A percentile compares a stretch with the other conserved stretches of the same genome.
Evolutionary conservation across 306 rosid genomes (phyloP).

Genomic region (Luffa aegyptiaca): DNA sequence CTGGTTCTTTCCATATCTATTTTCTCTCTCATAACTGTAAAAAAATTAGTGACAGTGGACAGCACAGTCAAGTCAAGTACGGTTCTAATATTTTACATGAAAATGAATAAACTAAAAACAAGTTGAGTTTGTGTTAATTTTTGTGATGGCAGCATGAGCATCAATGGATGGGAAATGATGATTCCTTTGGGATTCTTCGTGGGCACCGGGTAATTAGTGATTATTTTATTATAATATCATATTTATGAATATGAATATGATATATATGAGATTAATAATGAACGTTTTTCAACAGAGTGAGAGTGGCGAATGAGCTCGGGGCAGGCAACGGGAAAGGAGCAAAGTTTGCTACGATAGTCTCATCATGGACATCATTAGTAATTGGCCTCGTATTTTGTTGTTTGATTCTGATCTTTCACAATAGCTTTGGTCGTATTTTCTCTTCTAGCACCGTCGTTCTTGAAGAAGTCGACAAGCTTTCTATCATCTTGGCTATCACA

Average conservation of each 20-base stretch:
- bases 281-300: background rate
- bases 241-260: background rate
- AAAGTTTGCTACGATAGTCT: background rate
- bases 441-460: background rate
- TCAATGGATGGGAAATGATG: background rate
- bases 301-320: background rate
- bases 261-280: background rate
- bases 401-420: background rate
- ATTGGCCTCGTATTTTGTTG: too few species aligned
- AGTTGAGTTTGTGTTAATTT: background rate
- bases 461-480: background rate
- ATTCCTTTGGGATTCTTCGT: background rate
- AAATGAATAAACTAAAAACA: background rate
- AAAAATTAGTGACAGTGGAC: too few species aligned
- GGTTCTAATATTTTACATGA: too few species aligned
- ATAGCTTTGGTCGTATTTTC: background rate
- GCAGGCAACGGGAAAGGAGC: background rate
- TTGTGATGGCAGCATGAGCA: background rate
- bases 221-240: too few species aligned
- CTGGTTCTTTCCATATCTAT: background rate
- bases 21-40: too few species aligned
- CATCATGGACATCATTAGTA: background rate
- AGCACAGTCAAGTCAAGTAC: too few species aligned
- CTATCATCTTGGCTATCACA: background rate
- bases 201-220: background rate